Percentiles rank a stretch among this genome's conserved stretches.
Evolutionary conservation across 331 rosid species (phyloP).

Genomic region (Quercus phellos): DNA sequence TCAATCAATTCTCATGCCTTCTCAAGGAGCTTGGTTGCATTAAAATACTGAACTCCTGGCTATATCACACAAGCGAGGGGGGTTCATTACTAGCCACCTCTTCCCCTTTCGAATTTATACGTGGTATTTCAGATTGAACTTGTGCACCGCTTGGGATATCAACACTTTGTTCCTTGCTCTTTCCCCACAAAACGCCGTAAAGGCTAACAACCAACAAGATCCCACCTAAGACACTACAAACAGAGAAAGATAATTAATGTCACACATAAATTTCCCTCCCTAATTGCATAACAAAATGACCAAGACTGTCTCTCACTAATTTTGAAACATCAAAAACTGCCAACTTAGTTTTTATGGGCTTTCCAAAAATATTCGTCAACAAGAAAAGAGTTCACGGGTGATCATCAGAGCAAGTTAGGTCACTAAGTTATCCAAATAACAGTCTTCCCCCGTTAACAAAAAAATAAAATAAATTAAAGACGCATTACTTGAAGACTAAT

Average conservation of each 20-base stretch:
- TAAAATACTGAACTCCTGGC: background rate
- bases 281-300: background rate
- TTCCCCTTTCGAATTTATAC: conserved; percentile 20
- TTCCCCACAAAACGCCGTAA: conserved; percentile 59
- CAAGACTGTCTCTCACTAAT: background rate
- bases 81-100: conserved; percentile 10
- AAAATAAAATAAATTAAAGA: too few relatives aligned
- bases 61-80: background rate
- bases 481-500: too few relatives aligned
- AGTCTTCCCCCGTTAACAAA: too few relatives aligned
- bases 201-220: conserved; percentile 48
- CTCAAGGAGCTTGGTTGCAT: background rate
- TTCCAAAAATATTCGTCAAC: background rate
- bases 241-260: background rate
- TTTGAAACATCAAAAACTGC: background rate
- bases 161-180: conserved; percentile 32
- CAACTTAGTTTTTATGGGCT: background rate
- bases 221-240: conserved; percentile 53
- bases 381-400: background rate
- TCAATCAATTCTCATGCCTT: too few relatives aligned
- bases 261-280: background rate
- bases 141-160: conserved; percentile 19
- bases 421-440: too few relatives aligned
- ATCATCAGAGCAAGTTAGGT: too few relatives aligned
- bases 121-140: conserved; percentile 21